Percentiles rank a stretch among this genome's conserved stretches.
These are phyloP conservation scores for Pseudogymnoascus sp. DNA, from an alignment of 2,329 filamentous ascomycete species.

Conservation along the genomic window DNA sequence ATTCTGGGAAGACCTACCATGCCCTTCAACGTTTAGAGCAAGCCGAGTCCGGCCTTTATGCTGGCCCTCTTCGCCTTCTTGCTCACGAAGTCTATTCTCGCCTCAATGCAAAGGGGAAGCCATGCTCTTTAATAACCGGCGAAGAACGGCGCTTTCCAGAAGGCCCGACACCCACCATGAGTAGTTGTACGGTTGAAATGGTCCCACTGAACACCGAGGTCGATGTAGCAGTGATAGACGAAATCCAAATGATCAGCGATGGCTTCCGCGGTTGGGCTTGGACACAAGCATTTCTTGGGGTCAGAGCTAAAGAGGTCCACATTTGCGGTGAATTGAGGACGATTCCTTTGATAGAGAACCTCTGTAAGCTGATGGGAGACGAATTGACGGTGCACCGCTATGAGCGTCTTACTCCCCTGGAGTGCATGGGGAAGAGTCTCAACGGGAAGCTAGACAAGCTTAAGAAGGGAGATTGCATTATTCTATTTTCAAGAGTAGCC, in stretches of 20 bases:
- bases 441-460: constrained; percentile 57
- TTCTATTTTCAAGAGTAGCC: constrained; percentile 74
- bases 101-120: constrained; percentile 67
- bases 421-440: constrained; percentile 58
- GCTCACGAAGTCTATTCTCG: constrained; percentile 94
- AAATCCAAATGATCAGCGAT: constrained; percentile 95
- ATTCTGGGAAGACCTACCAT: constrained; percentile 96
- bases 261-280: constrained; percentile 80
- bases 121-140: constrained; percentile 78
- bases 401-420: constrained; percentile 70
- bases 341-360: constrained; percentile 67
- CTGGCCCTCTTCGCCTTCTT: constrained; percentile 78
- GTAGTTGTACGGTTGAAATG: constrained; percentile 95
- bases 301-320: constrained; percentile 83
- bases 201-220: constrained; percentile 41
- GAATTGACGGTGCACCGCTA: constrained; percentile 76
- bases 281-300: constrained; percentile 82
- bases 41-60: constrained; percentile 73
- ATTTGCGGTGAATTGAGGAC: constrained; percentile 85
- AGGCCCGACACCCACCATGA: constrained; percentile 51
- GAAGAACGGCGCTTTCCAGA: constrained; percentile 74
- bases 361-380: constrained; percentile 76
- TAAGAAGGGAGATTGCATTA: constrained; percentile 82
- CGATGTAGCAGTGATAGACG: constrained; percentile 93
- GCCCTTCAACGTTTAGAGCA: constrained; percentile 78